Percentiles rank a stretch among this genome's conserved stretches.
Evolutionary conservation across 139 green algal genomes (phyloP).

Genomic region (Asterochloris erici): DNA sequence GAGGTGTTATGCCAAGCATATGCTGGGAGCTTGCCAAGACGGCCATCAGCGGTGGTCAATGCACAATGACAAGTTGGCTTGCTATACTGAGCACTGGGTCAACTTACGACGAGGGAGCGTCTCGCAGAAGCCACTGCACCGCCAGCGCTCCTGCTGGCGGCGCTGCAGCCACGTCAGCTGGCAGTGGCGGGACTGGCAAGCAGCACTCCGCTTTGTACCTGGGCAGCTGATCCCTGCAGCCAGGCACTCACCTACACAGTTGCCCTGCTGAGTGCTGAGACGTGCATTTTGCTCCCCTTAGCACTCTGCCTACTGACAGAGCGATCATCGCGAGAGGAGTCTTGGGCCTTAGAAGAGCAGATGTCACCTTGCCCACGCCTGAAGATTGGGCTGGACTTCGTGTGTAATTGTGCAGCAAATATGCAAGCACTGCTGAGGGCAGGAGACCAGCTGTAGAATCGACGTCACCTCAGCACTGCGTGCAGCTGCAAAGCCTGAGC

Average conservation of each 20-base stretch:
- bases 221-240: not conserved
- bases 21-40: not conserved
- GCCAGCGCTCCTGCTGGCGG: not conserved
- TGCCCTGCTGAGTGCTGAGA: not conserved
- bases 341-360: not conserved
- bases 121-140: conserved; percentile 11
- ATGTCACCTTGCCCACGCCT: not conserved
- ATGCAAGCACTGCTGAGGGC: not conserved
- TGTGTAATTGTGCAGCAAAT: not conserved
- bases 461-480: not conserved
- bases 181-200: not conserved
- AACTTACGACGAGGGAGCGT: not conserved
- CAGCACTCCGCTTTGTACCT: conserved; percentile 16
- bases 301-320: not conserved
- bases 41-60: not conserved
- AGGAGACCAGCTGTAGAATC: not conserved
- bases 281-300: not conserved
- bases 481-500: conserved; percentile 17
- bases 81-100: not conserved
- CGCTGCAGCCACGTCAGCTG: not conserved
- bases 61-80: not conserved
- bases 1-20: not conserved
- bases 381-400: not conserved
- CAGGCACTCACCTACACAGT: not conserved
- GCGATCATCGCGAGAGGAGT: not conserved